Conservation (phyloP, 2,329 filamentous ascomycete genomes). For the Ophiosphaerella korrae region DNA sequence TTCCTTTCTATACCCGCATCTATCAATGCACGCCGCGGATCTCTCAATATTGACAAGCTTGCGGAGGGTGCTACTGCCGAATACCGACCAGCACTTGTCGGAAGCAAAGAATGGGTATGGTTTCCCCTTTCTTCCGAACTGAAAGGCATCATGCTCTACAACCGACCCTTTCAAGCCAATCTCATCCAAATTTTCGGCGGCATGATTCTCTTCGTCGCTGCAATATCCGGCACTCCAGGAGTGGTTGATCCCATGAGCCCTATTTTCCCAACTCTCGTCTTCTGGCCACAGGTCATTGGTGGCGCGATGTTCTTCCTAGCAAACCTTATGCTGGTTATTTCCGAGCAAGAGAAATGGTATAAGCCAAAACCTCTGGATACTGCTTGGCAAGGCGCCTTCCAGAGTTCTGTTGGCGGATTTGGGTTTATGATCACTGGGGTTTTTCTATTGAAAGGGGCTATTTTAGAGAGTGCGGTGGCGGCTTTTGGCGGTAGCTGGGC, state of each 20-base stretch:
- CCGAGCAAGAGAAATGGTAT: conserved; percentile 34
- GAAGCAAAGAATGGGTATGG: conserved; percentile 32
- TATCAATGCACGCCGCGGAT: conserved; percentile 28
- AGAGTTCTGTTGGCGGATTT: conserved; percentile 33
- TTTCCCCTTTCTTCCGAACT: conserved; percentile 23
- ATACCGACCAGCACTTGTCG: conserved; percentile 32
- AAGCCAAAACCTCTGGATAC: conserved; percentile 26
- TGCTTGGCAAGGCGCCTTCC: conserved; percentile 33
- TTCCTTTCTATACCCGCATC: conserved; percentile 33
- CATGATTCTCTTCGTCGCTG: conserved; percentile 37
- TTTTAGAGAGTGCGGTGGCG: conserved; percentile 19
- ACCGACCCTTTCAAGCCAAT: conserved; percentile 35
- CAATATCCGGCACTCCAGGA: conserved; percentile 35
- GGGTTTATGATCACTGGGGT: conserved; percentile 36
- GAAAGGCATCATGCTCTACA: conserved; percentile 20
- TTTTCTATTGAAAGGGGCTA: conserved; percentile 21
- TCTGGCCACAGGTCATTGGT: conserved; percentile 32
- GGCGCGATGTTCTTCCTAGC: conserved; percentile 33
- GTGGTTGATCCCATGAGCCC: conserved; percentile 21
- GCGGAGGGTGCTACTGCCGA: conserved; percentile 8
- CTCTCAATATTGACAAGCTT: conserved; percentile 15
- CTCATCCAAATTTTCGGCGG: conserved; percentile 37
- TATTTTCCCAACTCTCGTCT: conserved; percentile 22
- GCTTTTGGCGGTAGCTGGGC: conserved; percentile 32
- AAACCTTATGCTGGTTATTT: conserved; percentile 31